phyloP scores from a whole-genome alignment of 352 stramenopile genomes.

The Pythium dissimile region DNA sequence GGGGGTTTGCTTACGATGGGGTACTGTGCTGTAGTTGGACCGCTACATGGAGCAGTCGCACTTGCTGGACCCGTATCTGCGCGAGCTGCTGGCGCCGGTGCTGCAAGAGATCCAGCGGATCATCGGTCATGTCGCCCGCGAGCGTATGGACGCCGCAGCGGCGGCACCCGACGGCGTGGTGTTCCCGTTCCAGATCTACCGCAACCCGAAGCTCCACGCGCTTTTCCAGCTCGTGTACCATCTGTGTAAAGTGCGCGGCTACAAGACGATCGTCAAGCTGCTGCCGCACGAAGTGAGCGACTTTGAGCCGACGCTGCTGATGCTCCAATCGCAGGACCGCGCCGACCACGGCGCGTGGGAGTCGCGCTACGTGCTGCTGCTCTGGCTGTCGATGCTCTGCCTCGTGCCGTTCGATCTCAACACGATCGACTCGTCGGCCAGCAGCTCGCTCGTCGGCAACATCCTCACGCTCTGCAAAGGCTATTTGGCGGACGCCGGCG shows the following conservation, averaged over 20 bases:
- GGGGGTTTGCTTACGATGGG: neutral
- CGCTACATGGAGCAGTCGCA: conserved; percentile 89
- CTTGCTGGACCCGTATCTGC: conserved; percentile 88
- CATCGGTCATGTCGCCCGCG: conserved; percentile 37
- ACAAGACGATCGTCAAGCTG: conserved; percentile 95
- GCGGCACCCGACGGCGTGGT: conserved; percentile 17
- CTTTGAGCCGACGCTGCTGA: conserved; percentile 93
- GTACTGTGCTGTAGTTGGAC: conserved; percentile 43
- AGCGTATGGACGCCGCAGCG: conserved; percentile 9
- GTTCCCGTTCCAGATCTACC: conserved; percentile 81
- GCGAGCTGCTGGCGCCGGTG: conserved; percentile 61
- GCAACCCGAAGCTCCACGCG: conserved; percentile 68
- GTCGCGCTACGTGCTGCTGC: conserved; percentile 88
- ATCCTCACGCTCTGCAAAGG: conserved; percentile 83
- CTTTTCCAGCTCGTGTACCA: conserved; percentile 93
- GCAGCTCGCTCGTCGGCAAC: conserved; percentile 63
- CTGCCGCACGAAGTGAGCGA: conserved; percentile 95
- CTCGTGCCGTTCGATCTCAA: conserved; percentile 97
- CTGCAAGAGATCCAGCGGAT: conserved; percentile 64
- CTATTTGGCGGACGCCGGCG: conserved; percentile 79
- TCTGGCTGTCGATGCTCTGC: conserved; percentile 98
- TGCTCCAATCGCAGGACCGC: conserved; percentile 86
- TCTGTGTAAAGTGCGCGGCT: conserved; percentile 95
- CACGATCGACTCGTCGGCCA: conserved; percentile 91
- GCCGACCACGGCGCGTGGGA: conserved; percentile 69